A percentile compares a stretch with the other conserved stretches of the same genome.
Conservation (phyloP, 441 rosid species). For the Bruguiera hainesii region DNA sequence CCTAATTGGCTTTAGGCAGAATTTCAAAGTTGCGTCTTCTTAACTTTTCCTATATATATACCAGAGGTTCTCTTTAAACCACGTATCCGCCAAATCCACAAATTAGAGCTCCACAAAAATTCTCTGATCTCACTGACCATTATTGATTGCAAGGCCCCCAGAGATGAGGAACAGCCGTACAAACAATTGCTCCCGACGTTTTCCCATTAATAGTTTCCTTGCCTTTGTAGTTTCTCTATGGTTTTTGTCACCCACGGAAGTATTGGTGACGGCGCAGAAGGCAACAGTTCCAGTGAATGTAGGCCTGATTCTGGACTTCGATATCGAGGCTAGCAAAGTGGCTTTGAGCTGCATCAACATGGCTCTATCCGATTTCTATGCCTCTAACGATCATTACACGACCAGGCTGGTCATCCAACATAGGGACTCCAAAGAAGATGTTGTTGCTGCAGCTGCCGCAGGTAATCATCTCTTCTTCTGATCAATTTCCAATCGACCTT, state of each 20-base stretch:
- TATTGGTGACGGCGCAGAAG: slow-evolving; percentile 8
- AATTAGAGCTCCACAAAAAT: too few relatives aligned
- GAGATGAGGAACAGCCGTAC: too few relatives aligned
- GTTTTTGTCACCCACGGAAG: background rate
- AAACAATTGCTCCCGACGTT: too few relatives aligned
- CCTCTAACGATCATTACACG: slow-evolving; percentile 15
- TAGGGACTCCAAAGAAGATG: slow-evolving; percentile 28
- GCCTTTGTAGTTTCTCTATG: too few relatives aligned
- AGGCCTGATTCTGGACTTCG: slow-evolving; percentile 48
- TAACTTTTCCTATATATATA: too few relatives aligned
- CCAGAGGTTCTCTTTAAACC: too few relatives aligned
- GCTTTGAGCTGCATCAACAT: slow-evolving; percentile 28
- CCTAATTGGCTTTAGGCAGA: too few relatives aligned
- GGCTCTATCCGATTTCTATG: slow-evolving; percentile 36
- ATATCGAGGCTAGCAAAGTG: slow-evolving; percentile 20
- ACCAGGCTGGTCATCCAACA: slow-evolving; percentile 25
- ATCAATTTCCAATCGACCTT: background rate
- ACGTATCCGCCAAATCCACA: too few relatives aligned
- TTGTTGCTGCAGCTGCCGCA: slow-evolving; percentile 27
- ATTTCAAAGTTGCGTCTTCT: too few relatives aligned
- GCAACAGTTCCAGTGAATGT: slow-evolving; percentile 35
- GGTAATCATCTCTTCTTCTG: slow-evolving; percentile 7
- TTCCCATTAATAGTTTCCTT: too few relatives aligned
- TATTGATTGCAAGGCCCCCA: too few relatives aligned
- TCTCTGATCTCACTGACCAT: too few relatives aligned